phyloP scores from a whole-genome alignment of 2,329 filamentous ascomycete species.

The Aspergillus terreus region DNA sequence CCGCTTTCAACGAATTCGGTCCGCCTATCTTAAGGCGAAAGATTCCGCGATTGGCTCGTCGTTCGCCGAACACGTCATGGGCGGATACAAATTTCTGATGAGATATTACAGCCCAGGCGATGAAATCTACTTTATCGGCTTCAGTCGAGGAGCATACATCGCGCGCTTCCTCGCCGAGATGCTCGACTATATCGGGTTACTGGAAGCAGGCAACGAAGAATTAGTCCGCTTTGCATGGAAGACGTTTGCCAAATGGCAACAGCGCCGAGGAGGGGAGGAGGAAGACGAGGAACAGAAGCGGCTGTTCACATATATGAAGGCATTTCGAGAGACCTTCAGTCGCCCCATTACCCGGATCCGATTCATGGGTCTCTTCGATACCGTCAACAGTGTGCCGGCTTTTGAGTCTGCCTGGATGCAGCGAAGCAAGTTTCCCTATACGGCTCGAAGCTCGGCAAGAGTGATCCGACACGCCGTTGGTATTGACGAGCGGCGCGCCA shows the following conservation, averaged over 20 bases:
- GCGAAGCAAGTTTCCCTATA: constrained; percentile 67
- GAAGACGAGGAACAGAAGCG: constrained; percentile 31
- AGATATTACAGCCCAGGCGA: constrained; percentile 61
- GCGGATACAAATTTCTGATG: constrained; percentile 77
- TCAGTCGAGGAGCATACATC: constrained; percentile 69
- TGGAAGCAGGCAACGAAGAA: constrained; percentile 80
- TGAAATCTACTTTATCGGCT: constrained; percentile 69
- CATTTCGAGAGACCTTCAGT: constrained; percentile 76
- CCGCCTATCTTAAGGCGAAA: constrained; percentile 36
- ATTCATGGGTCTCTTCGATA: constrained; percentile 77
- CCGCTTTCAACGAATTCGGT: constrained; percentile 52
- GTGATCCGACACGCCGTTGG: constrained; percentile 56
- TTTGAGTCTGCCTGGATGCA: constrained; percentile 73
- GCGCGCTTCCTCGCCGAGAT: constrained; percentile 76
- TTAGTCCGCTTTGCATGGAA: constrained; percentile 81
- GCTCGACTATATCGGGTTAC: constrained; percentile 75
- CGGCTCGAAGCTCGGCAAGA: constrained; percentile 51
- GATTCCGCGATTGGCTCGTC: constrained; percentile 77
- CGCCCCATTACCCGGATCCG: constrained; percentile 68
- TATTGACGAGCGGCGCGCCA: constrained; percentile 57
- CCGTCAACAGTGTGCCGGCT: constrained; percentile 72
- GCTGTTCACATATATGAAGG: constrained; percentile 71
- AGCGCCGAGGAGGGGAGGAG: constrained; percentile 25
- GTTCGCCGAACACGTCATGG: constrained; percentile 79
- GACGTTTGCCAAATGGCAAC: constrained; percentile 42